These are phyloP conservation scores for Brassica hybrid DNA, from an alignment of 441 rosid species.

Conservation along the genomic window DNA sequence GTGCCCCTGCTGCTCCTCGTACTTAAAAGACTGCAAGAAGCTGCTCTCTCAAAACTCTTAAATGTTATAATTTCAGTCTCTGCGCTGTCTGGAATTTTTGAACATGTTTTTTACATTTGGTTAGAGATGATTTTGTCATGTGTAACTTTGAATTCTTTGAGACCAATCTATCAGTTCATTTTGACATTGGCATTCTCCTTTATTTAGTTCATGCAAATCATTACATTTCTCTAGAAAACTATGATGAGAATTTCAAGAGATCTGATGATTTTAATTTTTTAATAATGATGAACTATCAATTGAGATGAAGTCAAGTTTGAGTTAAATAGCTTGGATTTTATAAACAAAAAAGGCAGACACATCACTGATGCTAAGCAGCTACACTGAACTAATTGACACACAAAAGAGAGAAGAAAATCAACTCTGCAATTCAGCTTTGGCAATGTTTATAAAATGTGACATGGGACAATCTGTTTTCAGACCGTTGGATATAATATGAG, in stretches of 20 bases:
- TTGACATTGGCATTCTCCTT: background rate
- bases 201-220: no score
- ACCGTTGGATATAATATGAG: slow-evolving; percentile 74
- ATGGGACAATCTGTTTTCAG: slow-evolving; percentile 85
- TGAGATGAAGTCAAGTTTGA: no score
- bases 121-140: slow-evolving; percentile 4
- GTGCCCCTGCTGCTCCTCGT: slow-evolving; percentile 52
- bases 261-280: no score
- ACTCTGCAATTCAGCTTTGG: slow-evolving; percentile 40
- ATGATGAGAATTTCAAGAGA: no score
- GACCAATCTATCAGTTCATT: slow-evolving; percentile 28
- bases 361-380: background rate
- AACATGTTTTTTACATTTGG: slow-evolving; percentile 26
- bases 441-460: slow-evolving; percentile 63
- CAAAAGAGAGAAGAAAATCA: background rate
- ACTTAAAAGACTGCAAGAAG: slow-evolving; percentile 32
- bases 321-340: background rate
- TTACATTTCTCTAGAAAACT: no score
- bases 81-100: slow-evolving; percentile 28
- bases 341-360: background rate
- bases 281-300: background rate
- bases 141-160: slow-evolving; percentile 11
- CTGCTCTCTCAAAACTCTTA: background rate
- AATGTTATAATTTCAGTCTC: slow-evolving; percentile 20
- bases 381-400: background rate